phyloP scores from a whole-genome alignment of 352 stramenopile genomes.

The Phytophthora fragariae region DNA sequence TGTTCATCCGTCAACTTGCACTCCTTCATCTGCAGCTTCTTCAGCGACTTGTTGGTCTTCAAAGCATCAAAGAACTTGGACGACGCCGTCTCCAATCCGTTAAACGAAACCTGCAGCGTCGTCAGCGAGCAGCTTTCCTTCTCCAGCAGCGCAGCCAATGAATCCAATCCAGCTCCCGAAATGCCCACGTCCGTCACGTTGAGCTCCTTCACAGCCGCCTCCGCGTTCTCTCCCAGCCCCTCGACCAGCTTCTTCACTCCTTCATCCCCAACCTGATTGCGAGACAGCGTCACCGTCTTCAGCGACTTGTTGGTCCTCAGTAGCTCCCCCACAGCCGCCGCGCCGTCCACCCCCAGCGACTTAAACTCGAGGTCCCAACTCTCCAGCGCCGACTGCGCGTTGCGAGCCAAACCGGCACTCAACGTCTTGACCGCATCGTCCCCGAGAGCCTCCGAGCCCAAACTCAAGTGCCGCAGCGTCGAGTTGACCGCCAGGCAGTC shows the following conservation, averaged over 20 bases:
- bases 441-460: constrained; percentile 67
- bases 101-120: constrained; percentile 79
- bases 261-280: constrained; percentile 64
- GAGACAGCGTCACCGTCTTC: constrained; percentile 59
- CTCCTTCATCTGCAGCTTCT: constrained; percentile 71
- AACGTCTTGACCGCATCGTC: constrained; percentile 58
- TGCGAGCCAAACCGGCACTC: constrained; percentile 58
- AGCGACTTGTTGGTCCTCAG: constrained; percentile 58
- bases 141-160: constrained; percentile 53
- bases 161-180: constrained; percentile 53
- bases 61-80: constrained; percentile 68
- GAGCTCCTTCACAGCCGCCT: constrained; percentile 45
- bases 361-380: constrained; percentile 83
- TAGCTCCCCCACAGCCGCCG: constrained; percentile 55
- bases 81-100: constrained; percentile 48
- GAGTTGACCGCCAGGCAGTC: constrained; percentile 72
- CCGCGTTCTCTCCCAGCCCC: constrained; percentile 49
- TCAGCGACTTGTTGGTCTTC: constrained; percentile 64
- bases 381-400: constrained; percentile 59
- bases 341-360: constrained; percentile 54
- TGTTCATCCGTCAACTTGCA: constrained; percentile 65
- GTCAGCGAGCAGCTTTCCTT: constrained; percentile 56
- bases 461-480: constrained; percentile 71
- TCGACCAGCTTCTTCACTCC: constrained; percentile 49
- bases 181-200: constrained; percentile 57